Conservation (phyloP, 768 basidiomycete genomes). For the Leucosporidium scottii region DNA sequence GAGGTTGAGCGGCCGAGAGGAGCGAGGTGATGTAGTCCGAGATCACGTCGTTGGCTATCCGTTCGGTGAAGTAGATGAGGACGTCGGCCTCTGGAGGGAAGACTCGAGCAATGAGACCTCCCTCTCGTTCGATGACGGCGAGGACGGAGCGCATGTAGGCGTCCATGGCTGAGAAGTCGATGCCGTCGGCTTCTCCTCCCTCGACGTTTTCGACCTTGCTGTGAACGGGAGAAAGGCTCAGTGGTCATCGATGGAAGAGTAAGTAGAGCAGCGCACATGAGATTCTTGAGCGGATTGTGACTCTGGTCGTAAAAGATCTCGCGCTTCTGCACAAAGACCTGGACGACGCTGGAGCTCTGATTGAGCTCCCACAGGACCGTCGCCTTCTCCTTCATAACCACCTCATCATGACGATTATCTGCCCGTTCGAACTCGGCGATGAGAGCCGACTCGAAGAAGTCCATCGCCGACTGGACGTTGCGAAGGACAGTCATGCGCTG, state of each 20-base stretch:
- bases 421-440: conserved; percentile 85
- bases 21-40: conserved; percentile 78
- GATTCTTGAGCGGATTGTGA: conserved; percentile 75
- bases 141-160: conserved; percentile 69
- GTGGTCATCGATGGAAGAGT: conserved; percentile 45
- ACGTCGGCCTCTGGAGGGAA: conserved; percentile 77
- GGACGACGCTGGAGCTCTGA: conserved; percentile 57
- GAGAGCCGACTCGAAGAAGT: conserved; percentile 78
- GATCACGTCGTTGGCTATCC: conserved; percentile 71
- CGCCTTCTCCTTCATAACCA: conserved; percentile 70
- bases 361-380: conserved; percentile 74
- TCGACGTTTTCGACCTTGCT: conserved; percentile 39
- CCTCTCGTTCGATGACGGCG: conserved; percentile 61
- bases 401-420: conserved; percentile 65
- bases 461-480: conserved; percentile 68
- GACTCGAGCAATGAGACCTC: conserved; percentile 69
- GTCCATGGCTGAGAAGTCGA: conserved; percentile 92
- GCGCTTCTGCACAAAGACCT: conserved; percentile 90
- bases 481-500: conserved; percentile 47
- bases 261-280: conserved; percentile 38
- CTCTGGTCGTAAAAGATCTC: conserved; percentile 86
- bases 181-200: conserved; percentile 44
- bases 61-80: conserved; percentile 70
- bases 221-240: conserved; percentile 45
- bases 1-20: conserved; percentile 65